These are phyloP conservation scores for Penicillium maclennaniae DNA, from an alignment of 495 filamentous ascomycete species.

Conservation along the genomic window DNA sequence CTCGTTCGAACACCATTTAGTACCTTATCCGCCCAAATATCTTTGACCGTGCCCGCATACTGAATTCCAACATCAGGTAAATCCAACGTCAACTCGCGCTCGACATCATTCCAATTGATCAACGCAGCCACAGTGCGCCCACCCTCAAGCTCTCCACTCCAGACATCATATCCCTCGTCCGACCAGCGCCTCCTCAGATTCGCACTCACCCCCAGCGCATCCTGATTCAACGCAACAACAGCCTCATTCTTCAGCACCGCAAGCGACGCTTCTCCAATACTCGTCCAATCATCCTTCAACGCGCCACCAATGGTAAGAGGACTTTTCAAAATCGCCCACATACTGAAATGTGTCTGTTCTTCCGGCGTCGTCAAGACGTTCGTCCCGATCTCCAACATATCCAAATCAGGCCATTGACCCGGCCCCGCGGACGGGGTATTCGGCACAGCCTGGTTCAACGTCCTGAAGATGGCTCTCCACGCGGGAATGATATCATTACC, in stretches of 20 bases:
- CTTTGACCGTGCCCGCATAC: slow-evolving; percentile 31
- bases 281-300: slow-evolving; percentile 29
- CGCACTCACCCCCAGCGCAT: slow-evolving; percentile 45
- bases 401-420: slow-evolving; percentile 52
- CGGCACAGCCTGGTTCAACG: slow-evolving; percentile 47
- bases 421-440: slow-evolving; percentile 30
- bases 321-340: slow-evolving; percentile 57
- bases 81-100: slow-evolving; percentile 35
- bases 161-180: slow-evolving; percentile 46
- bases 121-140: slow-evolving; percentile 38
- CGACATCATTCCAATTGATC: slow-evolving; percentile 42
- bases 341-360: slow-evolving; percentile 51
- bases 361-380: slow-evolving; percentile 33
- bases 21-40: slow-evolving; percentile 40
- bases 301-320: slow-evolving; percentile 52
- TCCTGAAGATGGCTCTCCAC: slow-evolving; percentile 49
- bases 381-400: slow-evolving; percentile 52
- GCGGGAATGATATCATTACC: slow-evolving; percentile 52
- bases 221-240: slow-evolving; percentile 53
- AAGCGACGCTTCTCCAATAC: slow-evolving; percentile 31
- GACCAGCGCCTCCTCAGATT: slow-evolving; percentile 32
- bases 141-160: slow-evolving; percentile 42
- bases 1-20: slow-evolving; percentile 30
- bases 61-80: slow-evolving; percentile 41
- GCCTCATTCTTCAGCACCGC: slow-evolving; percentile 46